A percentile compares a stretch with the other conserved stretches of the same genome.
phyloP scores from a whole-genome alignment of 75 land plant genomes.

The Isoetes taiwanensis region DNA sequence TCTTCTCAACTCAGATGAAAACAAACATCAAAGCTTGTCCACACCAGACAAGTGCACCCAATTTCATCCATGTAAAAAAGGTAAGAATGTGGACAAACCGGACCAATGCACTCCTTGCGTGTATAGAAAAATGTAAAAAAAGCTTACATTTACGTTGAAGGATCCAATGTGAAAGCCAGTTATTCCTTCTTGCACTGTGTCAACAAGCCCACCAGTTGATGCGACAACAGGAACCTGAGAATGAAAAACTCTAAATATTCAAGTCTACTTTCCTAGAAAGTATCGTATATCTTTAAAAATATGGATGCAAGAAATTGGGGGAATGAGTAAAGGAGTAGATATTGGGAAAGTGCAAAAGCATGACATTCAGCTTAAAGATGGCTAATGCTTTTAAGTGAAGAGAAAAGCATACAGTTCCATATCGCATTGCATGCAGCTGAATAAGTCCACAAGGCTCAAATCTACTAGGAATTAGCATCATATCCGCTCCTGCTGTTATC shows the following conservation, averaged over 20 bases:
- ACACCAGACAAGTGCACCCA: too few relatives aligned
- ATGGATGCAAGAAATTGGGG: too few relatives aligned
- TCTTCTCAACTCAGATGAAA: too few relatives aligned
- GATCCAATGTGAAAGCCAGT: slow-evolving; percentile 82
- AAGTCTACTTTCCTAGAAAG: too few relatives aligned
- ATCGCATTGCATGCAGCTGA: slow-evolving; percentile 85
- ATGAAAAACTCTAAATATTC: not conserved
- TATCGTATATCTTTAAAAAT: too few relatives aligned
- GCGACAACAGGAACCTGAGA: slow-evolving; percentile 50
- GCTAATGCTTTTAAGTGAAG: too few relatives aligned
- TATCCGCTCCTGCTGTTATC: slow-evolving; percentile 73
- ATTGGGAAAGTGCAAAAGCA: not conserved
- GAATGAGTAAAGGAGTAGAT: not conserved
- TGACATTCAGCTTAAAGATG: too few relatives aligned
- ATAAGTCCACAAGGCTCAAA: slow-evolving; percentile 95
- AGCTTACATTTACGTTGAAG: slow-evolving; percentile 69
- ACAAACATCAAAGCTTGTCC: too few relatives aligned
- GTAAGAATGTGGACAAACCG: too few relatives aligned
- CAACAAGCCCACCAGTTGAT: slow-evolving; percentile 80
- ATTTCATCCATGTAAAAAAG: too few relatives aligned
- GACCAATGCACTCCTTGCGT: too few relatives aligned
- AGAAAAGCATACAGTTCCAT: slow-evolving; percentile 55
- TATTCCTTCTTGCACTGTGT: slow-evolving; percentile 69
- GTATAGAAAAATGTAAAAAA: too few relatives aligned
- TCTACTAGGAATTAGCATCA: slow-evolving; percentile 61